Conservation (phyloP, 2,329 filamentous ascomycete species). For the Ophiocordyceps camponoti-saundersi region DNA sequence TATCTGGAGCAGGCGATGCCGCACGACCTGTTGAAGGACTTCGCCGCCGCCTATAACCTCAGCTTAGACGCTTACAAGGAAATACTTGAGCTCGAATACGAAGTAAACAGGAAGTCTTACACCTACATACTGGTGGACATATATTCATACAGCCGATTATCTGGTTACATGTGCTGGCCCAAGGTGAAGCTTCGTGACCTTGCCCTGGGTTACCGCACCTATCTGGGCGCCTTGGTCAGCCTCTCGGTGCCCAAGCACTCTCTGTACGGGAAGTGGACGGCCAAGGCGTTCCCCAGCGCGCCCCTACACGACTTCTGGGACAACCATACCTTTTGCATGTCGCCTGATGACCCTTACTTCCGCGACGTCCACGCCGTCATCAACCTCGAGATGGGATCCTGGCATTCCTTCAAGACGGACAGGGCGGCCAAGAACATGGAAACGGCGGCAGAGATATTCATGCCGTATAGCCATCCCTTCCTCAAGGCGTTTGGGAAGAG, state of each 20-base stretch:
- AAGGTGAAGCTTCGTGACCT: not conserved
- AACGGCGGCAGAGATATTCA: not conserved
- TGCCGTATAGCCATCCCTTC: not conserved
- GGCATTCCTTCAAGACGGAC: not conserved
- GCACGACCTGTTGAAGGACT: not conserved
- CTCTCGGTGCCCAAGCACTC: not conserved
- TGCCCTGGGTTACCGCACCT: not conserved
- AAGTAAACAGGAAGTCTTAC: not conserved
- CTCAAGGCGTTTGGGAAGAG: not conserved
- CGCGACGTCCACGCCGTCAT: not conserved
- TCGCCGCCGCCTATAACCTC: not conserved
- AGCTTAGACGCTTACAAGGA: not conserved
- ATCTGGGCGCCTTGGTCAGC: not conserved
- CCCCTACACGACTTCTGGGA: not conserved
- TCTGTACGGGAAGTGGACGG: not conserved
- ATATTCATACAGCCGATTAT: not conserved
- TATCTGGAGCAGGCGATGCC: not conserved
- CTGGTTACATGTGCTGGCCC: not conserved
- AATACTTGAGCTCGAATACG: not conserved
- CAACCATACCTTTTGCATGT: not conserved
- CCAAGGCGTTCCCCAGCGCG: not conserved
- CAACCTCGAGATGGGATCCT: not conserved
- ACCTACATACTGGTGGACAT: not conserved
- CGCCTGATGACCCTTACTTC: not conserved
- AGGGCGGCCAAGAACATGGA: not conserved